Conservation (phyloP, 768 basidiomycete species). For the Auricularia sp. region DNA sequence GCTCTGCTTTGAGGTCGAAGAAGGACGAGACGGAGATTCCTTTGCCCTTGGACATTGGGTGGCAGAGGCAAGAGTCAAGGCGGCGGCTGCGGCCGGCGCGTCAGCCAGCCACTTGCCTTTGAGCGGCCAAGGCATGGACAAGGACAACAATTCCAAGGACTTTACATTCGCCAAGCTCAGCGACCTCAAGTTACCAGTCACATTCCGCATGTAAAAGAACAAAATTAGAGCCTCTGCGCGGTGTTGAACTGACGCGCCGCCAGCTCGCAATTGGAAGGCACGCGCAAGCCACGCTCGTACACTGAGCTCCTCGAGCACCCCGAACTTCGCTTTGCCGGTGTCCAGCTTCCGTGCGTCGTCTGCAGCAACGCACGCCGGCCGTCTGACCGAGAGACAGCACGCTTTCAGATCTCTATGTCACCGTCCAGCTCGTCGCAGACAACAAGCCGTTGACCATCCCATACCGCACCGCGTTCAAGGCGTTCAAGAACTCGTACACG, state of each 20-base stretch:
- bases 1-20: slow-evolving; percentile 64
- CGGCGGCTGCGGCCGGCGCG: background rate
- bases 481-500: slow-evolving; percentile 78
- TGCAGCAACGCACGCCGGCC: slow-evolving; percentile 9
- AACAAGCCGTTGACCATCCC: slow-evolving; percentile 90
- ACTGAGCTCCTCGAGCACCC: slow-evolving; percentile 78
- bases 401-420: slow-evolving; percentile 87
- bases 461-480: slow-evolving; percentile 84
- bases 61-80: background rate
- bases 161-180: slow-evolving; percentile 88
- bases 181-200: slow-evolving; percentile 79
- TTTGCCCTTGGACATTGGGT: slow-evolving; percentile 2
- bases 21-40: slow-evolving; percentile 36
- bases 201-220: slow-evolving; percentile 60
- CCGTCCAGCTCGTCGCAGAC: slow-evolving; percentile 83
- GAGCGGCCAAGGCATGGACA: slow-evolving; percentile 32
- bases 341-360: slow-evolving; percentile 52
- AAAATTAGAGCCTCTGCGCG: slow-evolving; percentile 11
- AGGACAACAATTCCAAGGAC: slow-evolving; percentile 61
- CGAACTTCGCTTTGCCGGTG: slow-evolving; percentile 72
- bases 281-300: slow-evolving; percentile 56
- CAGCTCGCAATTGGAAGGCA: slow-evolving; percentile 82
- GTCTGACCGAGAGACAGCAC: slow-evolving; percentile 39
- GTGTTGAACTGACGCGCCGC: background rate
- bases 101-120: background rate